Base-by-base conservation (phyloP, 345 rosid species). In the Eucalyptus rudis region DNA sequence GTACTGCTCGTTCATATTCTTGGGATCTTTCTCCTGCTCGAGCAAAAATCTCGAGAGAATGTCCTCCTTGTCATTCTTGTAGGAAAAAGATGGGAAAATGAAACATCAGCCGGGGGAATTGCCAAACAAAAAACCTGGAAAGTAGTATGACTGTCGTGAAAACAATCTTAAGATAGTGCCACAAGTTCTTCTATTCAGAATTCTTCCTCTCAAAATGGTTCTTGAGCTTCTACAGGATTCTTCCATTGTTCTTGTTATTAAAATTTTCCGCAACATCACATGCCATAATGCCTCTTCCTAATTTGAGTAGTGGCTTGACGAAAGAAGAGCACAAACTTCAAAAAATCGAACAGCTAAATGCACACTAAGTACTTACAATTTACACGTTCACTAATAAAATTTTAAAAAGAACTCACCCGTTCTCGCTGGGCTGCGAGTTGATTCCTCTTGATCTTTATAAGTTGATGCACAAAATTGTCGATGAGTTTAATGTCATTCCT, bases 31-130 rank as follows among this genome's bases (percentile, higher is more conserved):
- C 91, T 94, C 91, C 36, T 94, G 92, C 87, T 93, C 96, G 86
- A 89, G 25, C 13, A 96, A 86, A 88, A 97, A 95, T 22, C 97
- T 95, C 4, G 97, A 95, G 11, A 95, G 89, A 89, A 96, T 94
- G 64, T 96, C 99, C 90, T 92, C 97, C 88, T 92, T 95, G 50
- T 80, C 92, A 87, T 68, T 92, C 99, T 95, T 90, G 68, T 62
- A 62, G 68, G 59, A 8, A 64, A 64, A 64, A n/a, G n/a, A 29
- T 3, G 36, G 36, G 36, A 64, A 29, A 66, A 66, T 31, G 81
- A 33, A 71, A 71, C 13, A 71, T 71, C 44, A 17, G 81, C 45
- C 24, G 5, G 44, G 44, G 81, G 81, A 17, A 33, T 71, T 17
- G 44, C 45, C 44, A 36, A 33, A 19, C 13, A 33, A 33, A 33